Evolutionary conservation across 805 yeast species (phyloP).

Genomic region (Candida manassasensis): DNA sequence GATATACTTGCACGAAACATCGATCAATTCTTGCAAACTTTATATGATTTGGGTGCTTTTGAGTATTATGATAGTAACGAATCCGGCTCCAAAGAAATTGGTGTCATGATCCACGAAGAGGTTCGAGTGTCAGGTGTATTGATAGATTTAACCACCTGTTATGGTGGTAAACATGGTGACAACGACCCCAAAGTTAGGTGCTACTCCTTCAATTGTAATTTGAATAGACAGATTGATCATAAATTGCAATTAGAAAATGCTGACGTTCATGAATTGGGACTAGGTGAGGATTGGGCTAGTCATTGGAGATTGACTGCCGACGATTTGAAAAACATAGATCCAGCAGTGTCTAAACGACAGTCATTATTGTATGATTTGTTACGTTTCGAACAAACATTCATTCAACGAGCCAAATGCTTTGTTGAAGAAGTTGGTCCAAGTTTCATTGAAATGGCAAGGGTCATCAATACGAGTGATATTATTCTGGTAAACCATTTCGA

Average conservation of each 20-base stretch:
- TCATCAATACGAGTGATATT: slow-evolving; percentile 14
- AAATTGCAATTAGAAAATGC: slow-evolving; percentile 20
- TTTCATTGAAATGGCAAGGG: slow-evolving; percentile 27
- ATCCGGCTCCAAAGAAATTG: slow-evolving; percentile 9
- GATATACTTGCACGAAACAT: slow-evolving; percentile 49
- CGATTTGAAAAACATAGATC: slow-evolving; percentile 48
- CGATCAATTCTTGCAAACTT: slow-evolving; percentile 41
- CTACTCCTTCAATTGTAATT: slow-evolving; percentile 32
- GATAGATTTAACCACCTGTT: slow-evolving; percentile 43
- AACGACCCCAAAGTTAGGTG: slow-evolving; percentile 21
- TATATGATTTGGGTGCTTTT: slow-evolving; percentile 40
- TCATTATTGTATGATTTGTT: slow-evolving; percentile 73
- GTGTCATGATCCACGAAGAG: slow-evolving; percentile 15
- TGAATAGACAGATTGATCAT: slow-evolving; percentile 28
- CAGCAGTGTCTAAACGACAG: slow-evolving; percentile 57
- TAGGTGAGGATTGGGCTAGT: slow-evolving; percentile 56
- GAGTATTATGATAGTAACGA: slow-evolving; percentile 15
- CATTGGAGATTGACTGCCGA: slow-evolving; percentile 60
- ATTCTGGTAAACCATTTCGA: slow-evolving; percentile 45
- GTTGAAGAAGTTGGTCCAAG: slow-evolving; percentile 44
- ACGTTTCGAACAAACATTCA: slow-evolving; percentile 63
- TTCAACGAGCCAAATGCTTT: slow-evolving; percentile 63
- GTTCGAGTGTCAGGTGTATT: slow-evolving; percentile 36
- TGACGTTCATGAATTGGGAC: slow-evolving; percentile 22
- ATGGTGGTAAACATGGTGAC: slow-evolving; percentile 29